phyloP scores from a whole-genome alignment of 352 stramenopile genomes.

The Blastocystis sp. region DNA sequence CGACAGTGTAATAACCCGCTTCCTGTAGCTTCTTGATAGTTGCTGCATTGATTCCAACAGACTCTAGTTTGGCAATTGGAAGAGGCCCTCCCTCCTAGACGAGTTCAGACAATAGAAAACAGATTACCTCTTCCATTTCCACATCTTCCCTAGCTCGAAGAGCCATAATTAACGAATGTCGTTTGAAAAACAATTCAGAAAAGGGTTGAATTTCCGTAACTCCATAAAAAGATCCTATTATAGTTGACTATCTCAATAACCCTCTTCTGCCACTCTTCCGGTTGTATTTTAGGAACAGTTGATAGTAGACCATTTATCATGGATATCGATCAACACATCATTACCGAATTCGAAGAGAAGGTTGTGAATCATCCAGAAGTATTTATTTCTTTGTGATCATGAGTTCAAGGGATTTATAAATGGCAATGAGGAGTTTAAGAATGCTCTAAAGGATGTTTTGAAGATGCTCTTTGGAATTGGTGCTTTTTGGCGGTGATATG shows the following conservation, averaged over 20 bases:
- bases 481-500: neutral
- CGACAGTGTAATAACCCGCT: slow-evolving; percentile 90
- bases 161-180: neutral
- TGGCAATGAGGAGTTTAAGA: slow-evolving; percentile 20
- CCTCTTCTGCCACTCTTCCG: neutral
- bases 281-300: neutral
- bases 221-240: neutral
- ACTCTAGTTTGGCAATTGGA: slow-evolving; percentile 74
- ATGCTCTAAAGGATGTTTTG: neutral
- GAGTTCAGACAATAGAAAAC: neutral
- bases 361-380: slow-evolving; percentile 41
- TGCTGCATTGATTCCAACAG: slow-evolving; percentile 88
- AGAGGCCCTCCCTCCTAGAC: slow-evolving; percentile 30
- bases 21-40: slow-evolving; percentile 96
- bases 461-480: slow-evolving; percentile 34
- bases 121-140: neutral
- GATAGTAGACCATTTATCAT: neutral
- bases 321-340: slow-evolving; percentile 13
- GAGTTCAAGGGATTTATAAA: slow-evolving; percentile 15
- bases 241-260: neutral
- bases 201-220: neutral
- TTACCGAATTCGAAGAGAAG: slow-evolving; percentile 26
- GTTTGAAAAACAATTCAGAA: neutral
- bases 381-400: neutral
- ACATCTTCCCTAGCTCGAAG: neutral